Percentiles rank a stretch among this genome's conserved stretches.
phyloP scores from a whole-genome alignment of 1,284 basidiomycete genomes.

The Sanghuangporus sanghuang region DNA sequence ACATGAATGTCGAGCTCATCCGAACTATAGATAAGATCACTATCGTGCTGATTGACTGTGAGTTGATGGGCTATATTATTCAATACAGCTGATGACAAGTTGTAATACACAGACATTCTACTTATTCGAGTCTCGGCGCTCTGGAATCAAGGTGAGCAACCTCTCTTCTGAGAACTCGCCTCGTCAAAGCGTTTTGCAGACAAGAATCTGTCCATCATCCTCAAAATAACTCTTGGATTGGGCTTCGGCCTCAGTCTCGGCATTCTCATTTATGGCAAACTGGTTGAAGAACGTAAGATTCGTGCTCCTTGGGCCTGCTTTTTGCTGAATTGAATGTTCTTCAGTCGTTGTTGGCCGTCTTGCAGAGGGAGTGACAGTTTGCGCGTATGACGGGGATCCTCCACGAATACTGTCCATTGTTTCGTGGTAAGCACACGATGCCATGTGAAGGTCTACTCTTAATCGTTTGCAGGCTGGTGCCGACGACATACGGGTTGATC shows the following conservation, averaged over 20 bases:
- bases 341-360: neutral
- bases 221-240: neutral
- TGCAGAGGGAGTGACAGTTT: neutral
- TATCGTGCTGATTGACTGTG: neutral
- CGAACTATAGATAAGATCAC: neutral
- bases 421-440: neutral
- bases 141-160: neutral
- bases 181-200: neutral
- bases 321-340: neutral
- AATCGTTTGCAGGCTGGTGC: neutral
- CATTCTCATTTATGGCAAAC: neutral
- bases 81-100: no score
- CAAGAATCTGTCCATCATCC: neutral
- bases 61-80: neutral
- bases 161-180: neutral
- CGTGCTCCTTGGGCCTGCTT: neutral
- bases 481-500: neutral
- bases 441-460: neutral
- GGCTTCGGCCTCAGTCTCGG: neutral
- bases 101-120: conserved; percentile 4
- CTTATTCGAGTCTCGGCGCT: conserved; percentile 6
- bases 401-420: neutral
- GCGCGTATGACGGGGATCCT: neutral
- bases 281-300: neutral
- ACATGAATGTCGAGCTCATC: neutral